Base-by-base conservation (phyloP, 2,329 filamentous ascomycete species). In the Fusarium duplospermum region DNA sequence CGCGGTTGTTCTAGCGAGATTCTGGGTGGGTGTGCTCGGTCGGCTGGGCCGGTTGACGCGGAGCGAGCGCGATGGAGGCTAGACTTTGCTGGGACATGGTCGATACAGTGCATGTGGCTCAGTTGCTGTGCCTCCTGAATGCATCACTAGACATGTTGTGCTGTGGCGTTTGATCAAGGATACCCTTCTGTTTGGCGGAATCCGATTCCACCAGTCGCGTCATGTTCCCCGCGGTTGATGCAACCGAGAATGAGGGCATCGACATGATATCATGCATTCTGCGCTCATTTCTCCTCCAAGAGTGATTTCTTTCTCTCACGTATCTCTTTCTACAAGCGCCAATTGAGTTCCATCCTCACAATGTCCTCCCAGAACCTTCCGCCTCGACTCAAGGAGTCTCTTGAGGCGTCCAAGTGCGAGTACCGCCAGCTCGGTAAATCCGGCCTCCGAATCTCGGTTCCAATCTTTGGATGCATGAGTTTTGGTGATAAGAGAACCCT, bases 401-500 rank as follows among this genome's bases (percentile, higher is more conserved):
- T 75, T 4, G 63, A 68, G 13, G 45, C 66, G 3, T 73, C 72
- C 1, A 75, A 62, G 27, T 75, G 72, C 52, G 72, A 75, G 14
- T 75, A 75, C 50, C 72, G 72, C 6, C 74, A 73, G 1, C 1
- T 75, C 0, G 72, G 72, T 0, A 70, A 68, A 52, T 75, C 72
- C 0, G 72, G 72, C 0, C 6, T 75, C 0, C 69, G 72, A 0
- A 61, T 75, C 6, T 75, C 72, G 0, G 72, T 75, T 0, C 72
- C 72, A 0, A 50, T 75, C 0, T 75, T 75, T 60, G 72, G 72
- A 10, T 75, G 72, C 0, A 75, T 75, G 72, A 75, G 72, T 2
- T 73, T 75, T 5, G 72, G 72, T 0, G 72, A 75, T 1, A 73
- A 73, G 24, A 62, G 61, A 2, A 50, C 31, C 0, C 27, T 75